Percentiles rank a stretch among this genome's conserved stretches.
phyloP scores from a whole-genome alignment of 176 grass and related monocot species.

The Zoysia pacifica region DNA sequence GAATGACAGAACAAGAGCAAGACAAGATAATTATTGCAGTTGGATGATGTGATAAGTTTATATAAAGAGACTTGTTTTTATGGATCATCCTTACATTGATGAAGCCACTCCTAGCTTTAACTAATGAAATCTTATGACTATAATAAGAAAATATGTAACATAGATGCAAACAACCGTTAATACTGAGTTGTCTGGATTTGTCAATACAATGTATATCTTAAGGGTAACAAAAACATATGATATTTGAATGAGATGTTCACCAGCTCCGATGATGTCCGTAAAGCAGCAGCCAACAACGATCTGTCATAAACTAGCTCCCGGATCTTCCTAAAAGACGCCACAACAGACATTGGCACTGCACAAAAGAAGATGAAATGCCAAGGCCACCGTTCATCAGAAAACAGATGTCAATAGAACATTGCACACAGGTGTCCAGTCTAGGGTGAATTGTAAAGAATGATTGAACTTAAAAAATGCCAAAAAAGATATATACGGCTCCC shows the following conservation, averaged over 20 bases:
- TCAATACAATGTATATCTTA: not conserved
- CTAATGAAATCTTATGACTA: constrained; percentile 8
- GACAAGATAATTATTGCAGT: constrained; percentile 14
- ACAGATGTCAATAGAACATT: not conserved
- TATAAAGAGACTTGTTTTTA: not conserved
- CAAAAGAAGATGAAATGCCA: constrained; percentile 35
- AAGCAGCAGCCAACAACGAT: constrained; percentile 71
- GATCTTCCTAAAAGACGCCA: constrained; percentile 93
- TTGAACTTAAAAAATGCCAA: not conserved
- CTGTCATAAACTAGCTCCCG: constrained; percentile 68
- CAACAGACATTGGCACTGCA: constrained; percentile 84
- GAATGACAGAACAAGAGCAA: constrained; percentile 8
- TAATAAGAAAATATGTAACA: not conserved
- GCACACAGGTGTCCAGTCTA: not conserved
- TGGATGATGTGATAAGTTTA: not conserved
- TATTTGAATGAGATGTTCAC: constrained; percentile 51
- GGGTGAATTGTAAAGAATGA: constrained; percentile 1
- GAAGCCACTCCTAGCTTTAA: constrained; percentile 22
- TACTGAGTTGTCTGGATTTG: not conserved
- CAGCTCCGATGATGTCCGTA: constrained; percentile 79
- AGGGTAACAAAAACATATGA: not conserved
- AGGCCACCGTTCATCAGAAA: constrained; percentile 19
- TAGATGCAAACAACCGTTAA: constrained; percentile 2
- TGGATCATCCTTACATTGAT: constrained; percentile 18
- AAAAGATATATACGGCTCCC: not conserved